Evolutionary conservation across 2,329 filamentous ascomycete genomes (phyloP).

Genomic region (Didymella arachidicola): DNA sequence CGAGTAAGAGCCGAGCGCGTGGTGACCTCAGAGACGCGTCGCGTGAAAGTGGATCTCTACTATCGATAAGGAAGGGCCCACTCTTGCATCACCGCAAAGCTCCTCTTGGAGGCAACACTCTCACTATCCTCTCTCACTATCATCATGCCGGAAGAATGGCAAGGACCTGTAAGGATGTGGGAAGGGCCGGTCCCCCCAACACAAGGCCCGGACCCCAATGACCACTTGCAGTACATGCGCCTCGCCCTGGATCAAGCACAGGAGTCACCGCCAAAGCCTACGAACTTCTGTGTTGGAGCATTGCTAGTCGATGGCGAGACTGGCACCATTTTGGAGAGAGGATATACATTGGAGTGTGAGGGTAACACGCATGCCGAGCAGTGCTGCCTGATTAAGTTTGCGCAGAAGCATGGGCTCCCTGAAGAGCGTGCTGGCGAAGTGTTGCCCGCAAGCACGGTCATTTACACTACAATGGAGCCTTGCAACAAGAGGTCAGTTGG

Average conservation of each 20-base stretch:
- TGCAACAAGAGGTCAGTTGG: conserved; percentile 78
- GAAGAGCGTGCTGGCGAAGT: conserved; percentile 64
- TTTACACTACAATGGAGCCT: conserved; percentile 95
- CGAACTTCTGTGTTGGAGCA: conserved; percentile 95
- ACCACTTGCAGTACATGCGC: conserved; percentile 64
- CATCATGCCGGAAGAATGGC: conserved; percentile 34
- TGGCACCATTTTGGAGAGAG: conserved; percentile 73
- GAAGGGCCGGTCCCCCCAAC: conserved; percentile 31
- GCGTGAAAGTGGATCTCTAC: conserved; percentile 33
- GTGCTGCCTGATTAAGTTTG: conserved; percentile 81
- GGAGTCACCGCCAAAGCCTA: conserved; percentile 82
- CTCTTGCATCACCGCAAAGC: conserved; percentile 17
- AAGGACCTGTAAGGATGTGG: conserved; percentile 32
- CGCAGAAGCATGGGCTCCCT: conserved; percentile 45
- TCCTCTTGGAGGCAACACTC: conserved; percentile 1
- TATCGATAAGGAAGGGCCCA: conserved; percentile 26
- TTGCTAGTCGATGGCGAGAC: conserved; percentile 71
- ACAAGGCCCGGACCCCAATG: conserved; percentile 32
- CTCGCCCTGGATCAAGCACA: conserved; percentile 78
- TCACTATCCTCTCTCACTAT: conserved; percentile 10
- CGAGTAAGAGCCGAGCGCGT: conserved; percentile 2
- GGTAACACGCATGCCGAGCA: conserved; percentile 98
- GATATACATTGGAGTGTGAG: conserved; percentile 87
- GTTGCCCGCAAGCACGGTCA: conserved; percentile 63
- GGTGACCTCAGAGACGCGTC: conserved; percentile 16